Conservation (phyloP, 768 basidiomycete genomes). For the Hortiboletus flavorubellus region DNA sequence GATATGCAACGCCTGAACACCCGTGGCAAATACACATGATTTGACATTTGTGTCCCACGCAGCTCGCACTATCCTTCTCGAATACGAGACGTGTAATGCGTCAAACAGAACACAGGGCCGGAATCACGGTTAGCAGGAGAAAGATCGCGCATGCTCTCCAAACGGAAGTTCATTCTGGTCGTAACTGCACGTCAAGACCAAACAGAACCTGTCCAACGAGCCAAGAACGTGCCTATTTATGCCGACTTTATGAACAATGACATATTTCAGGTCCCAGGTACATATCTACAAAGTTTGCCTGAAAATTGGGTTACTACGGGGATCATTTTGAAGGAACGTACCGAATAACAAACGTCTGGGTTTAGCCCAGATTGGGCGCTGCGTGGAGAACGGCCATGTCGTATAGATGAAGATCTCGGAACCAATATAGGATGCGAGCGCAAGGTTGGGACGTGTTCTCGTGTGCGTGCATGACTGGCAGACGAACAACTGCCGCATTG, state of each 20-base stretch:
- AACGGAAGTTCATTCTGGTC: slow-evolving; percentile 10
- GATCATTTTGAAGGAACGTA: background rate
- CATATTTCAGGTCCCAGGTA: background rate
- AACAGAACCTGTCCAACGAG: background rate
- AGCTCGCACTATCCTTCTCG: background rate
- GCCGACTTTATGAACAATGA: background rate
- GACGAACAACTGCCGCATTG: background rate
- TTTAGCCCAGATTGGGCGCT: background rate
- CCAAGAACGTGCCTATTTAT: slow-evolving; percentile 8
- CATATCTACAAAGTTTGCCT: slow-evolving; percentile 2
- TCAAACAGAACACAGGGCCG: slow-evolving; percentile 7
- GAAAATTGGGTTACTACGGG: background rate
- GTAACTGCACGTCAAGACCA: slow-evolving; percentile 5
- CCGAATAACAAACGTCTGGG: slow-evolving; percentile 6
- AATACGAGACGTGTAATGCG: slow-evolving; percentile 13
- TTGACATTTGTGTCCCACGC: slow-evolving; percentile 3
- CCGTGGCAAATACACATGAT: slow-evolving; percentile 4
- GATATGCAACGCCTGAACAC: background rate
- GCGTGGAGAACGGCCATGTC: background rate
- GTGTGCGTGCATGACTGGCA: background rate
- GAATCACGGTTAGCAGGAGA: slow-evolving; percentile 11
- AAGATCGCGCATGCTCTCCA: slow-evolving; percentile 11
- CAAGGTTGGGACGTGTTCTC: background rate
- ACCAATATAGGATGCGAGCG: background rate
- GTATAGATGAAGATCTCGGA: slow-evolving; percentile 14